Conservation (phyloP, 2,329 filamentous ascomycete species). For the Myriangium duriaei region DNA sequence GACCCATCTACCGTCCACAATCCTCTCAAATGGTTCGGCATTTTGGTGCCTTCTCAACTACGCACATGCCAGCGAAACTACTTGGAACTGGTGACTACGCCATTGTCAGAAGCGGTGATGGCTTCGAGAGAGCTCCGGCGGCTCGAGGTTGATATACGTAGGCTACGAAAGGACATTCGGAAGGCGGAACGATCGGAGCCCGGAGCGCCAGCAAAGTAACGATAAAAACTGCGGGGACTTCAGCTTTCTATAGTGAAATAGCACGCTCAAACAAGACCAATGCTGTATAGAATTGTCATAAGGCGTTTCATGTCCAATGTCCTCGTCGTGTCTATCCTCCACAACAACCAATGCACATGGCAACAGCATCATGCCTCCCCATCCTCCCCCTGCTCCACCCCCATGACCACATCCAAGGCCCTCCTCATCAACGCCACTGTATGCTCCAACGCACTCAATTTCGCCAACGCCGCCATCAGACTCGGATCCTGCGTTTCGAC, state of each 20-base stretch:
- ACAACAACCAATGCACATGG: neutral
- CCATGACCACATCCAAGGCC: slow-evolving; percentile 70
- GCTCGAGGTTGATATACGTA: slow-evolving; percentile 57
- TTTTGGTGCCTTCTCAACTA: slow-evolving; percentile 37
- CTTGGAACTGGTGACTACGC: slow-evolving; percentile 40
- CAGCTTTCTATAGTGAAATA: too few relatives aligned
- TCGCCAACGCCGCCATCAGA: slow-evolving; percentile 69
- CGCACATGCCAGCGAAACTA: slow-evolving; percentile 49
- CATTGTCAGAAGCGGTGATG: slow-evolving; percentile 46
- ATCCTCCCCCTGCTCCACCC: slow-evolving; percentile 17
- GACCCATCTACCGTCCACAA: too few relatives aligned
- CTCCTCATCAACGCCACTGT: slow-evolving; percentile 56
- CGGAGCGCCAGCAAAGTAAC: neutral
- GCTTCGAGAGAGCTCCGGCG: slow-evolving; percentile 48
- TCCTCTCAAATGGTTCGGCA: slow-evolving; percentile 47
- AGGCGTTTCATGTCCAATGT: neutral
- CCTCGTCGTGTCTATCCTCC: neutral
- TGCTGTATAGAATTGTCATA: neutral
- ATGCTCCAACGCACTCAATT: slow-evolving; percentile 65
- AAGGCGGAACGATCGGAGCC: slow-evolving; percentile 26
- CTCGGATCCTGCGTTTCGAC: slow-evolving; percentile 85
- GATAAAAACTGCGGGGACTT: neutral
- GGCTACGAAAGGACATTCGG: slow-evolving; percentile 36
- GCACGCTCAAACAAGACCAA: neutral
- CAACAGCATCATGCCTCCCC: neutral